A percentile compares a stretch with the other conserved stretches of the same genome.
Evolutionary conservation across 768 basidiomycete genomes (phyloP).

Genomic region (Fomitopsis serialis): DNA sequence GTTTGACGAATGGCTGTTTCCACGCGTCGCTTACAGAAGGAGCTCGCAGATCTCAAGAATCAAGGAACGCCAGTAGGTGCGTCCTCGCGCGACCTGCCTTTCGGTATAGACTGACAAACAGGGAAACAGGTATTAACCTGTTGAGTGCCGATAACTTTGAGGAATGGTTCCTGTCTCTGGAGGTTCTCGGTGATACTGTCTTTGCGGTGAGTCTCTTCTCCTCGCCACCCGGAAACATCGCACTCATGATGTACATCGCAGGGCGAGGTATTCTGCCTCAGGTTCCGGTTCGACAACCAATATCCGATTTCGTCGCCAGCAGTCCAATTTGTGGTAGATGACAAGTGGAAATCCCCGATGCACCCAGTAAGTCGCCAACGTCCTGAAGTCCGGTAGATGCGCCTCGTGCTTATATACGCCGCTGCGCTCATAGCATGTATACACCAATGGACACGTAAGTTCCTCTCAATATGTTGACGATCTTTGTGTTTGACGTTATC

Average conservation of each 20-base stretch:
- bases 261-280: slow-evolving; percentile 73
- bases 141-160: slow-evolving; percentile 72
- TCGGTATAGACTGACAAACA: background rate
- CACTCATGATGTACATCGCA: slow-evolving; percentile 21
- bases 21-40: slow-evolving; percentile 57
- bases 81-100: slow-evolving; percentile 7
- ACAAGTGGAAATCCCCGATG: slow-evolving; percentile 59
- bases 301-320: slow-evolving; percentile 88
- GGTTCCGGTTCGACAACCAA: slow-evolving; percentile 75
- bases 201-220: slow-evolving; percentile 50
- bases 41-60: slow-evolving; percentile 60
- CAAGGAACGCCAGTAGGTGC: slow-evolving; percentile 65
- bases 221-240: background rate
- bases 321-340: slow-evolving; percentile 76
- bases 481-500: background rate
- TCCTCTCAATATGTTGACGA: background rate
- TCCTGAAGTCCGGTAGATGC: background rate
- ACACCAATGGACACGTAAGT: slow-evolving; percentile 78
- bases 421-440: slow-evolving; percentile 55
- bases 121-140: slow-evolving; percentile 58
- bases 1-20: slow-evolving; percentile 12
- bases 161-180: slow-evolving; percentile 74
- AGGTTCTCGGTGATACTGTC: slow-evolving; percentile 79
- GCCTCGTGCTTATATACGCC: background rate
- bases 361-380: slow-evolving; percentile 59